phyloP scores from a whole-genome alignment of 169 alveolate genomes.

The Plasmodium cynomolgi region DNA sequence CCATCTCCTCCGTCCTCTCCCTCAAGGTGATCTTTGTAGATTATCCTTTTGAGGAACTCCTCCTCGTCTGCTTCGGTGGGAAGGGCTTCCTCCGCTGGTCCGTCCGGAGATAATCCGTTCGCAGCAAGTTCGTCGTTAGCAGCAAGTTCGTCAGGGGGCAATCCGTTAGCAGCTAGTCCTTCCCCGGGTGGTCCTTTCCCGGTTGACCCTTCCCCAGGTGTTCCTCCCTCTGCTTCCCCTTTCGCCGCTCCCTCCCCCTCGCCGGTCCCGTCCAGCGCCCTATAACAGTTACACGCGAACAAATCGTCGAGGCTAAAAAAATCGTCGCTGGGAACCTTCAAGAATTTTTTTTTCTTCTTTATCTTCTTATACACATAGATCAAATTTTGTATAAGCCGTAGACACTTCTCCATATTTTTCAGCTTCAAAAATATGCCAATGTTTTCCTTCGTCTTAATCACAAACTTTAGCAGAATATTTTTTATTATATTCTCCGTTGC shows the following conservation, averaged over 20 bases:
- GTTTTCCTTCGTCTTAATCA: constrained; percentile 60
- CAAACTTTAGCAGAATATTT: constrained; percentile 43
- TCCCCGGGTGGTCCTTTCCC: not conserved
- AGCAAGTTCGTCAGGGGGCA: not conserved
- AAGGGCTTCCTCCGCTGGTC: not conserved
- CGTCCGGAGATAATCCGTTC: not conserved
- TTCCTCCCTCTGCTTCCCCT: not conserved
- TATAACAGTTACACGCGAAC: constrained; percentile 18
- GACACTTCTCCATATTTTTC: constrained; percentile 41
- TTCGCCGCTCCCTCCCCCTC: not conserved
- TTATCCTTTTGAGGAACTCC: not conserved
- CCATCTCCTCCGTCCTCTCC: not conserved
- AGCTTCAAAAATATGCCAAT: constrained; percentile 23
- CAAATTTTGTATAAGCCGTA: constrained; percentile 16
- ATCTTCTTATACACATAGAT: constrained; percentile 47
- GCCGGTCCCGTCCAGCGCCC: not conserved
- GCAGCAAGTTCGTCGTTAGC: not conserved
- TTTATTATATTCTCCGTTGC: constrained; percentile 28
- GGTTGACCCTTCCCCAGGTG: not conserved
- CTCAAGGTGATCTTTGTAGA: constrained; percentile 9
- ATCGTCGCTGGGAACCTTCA: not conserved
- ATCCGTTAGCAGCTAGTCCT: not conserved
- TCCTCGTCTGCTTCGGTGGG: not conserved
- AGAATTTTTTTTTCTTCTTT: constrained; percentile 35
- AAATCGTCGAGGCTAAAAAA: constrained; percentile 18